Percentiles rank a stretch among this genome's conserved stretches.
Conservation (phyloP, 495 filamentous ascomycete genomes). For the Xylaria scruposa region DNA sequence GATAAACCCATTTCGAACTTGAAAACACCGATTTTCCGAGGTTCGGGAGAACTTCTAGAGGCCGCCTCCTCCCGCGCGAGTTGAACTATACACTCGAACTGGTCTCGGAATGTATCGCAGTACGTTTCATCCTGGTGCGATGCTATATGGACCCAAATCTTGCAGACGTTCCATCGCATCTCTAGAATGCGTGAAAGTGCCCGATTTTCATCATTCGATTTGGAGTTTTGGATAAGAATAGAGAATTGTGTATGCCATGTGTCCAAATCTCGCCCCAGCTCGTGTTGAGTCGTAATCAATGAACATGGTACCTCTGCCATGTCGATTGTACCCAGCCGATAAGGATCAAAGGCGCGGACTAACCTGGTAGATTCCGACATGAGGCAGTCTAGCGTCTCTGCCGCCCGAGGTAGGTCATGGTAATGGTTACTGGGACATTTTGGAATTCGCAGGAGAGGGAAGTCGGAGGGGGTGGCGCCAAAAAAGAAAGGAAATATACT, state of each 20-base stretch:
- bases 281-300: background rate
- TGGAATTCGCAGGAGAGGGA: constrained; percentile 34
- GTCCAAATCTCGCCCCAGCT: background rate
- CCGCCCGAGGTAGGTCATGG: background rate
- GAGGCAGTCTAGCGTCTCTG: constrained; percentile 24
- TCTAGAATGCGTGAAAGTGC: background rate
- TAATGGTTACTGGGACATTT: constrained; percentile 15
- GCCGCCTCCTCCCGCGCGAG: constrained; percentile 26
- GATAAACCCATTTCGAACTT: constrained; percentile 54
- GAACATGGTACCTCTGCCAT: background rate
- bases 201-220: background rate
- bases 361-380: constrained; percentile 36
- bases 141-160: constrained; percentile 10
- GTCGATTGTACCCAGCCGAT: constrained; percentile 29
- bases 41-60: constrained; percentile 16
- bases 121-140: constrained; percentile 5
- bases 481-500: constrained; percentile 38
- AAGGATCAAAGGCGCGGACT: constrained; percentile 36
- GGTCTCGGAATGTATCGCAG: constrained; percentile 2
- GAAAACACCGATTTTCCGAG: constrained; percentile 41
- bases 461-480: constrained; percentile 31
- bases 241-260: constrained; percentile 1
- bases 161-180: constrained; percentile 21
- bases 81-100: constrained; percentile 17
- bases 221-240: background rate